phyloP scores from a whole-genome alignment of 495 filamentous ascomycete species.

The Amorphotheca resinae region DNA sequence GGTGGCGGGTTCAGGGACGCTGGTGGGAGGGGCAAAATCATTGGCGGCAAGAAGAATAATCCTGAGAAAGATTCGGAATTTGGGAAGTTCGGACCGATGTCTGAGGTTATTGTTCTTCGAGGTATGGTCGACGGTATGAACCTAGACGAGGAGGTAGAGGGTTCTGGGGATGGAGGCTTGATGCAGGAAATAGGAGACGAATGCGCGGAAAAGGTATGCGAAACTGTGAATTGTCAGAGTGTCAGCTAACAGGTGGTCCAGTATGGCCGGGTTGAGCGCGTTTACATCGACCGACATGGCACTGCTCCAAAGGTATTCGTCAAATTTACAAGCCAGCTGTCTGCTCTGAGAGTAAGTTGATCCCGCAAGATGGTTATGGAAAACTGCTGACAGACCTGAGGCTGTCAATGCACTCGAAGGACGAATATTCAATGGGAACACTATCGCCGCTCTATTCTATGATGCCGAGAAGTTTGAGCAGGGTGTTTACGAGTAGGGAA shows the following conservation, averaged over 20 bases:
- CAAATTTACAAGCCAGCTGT: conserved; percentile 71
- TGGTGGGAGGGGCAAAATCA: conserved; percentile 64
- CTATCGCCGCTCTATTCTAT: conserved; percentile 66
- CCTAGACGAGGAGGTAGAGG: conserved; percentile 49
- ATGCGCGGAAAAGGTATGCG: conserved; percentile 59
- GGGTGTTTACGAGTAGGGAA: conserved; percentile 43
- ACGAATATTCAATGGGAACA: conserved; percentile 74
- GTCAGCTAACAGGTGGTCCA: conserved; percentile 21
- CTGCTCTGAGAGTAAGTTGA: conserved; percentile 46
- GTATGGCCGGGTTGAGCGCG: conserved; percentile 79
- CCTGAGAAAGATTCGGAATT: conserved; percentile 31
- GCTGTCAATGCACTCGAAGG: conserved; percentile 81
- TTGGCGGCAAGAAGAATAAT: conserved; percentile 50
- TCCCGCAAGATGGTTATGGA: not conserved
- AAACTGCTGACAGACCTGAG: conserved; percentile 6
- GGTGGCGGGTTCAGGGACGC: conserved; percentile 64
- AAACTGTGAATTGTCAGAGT: not conserved
- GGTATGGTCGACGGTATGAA: conserved; percentile 77
- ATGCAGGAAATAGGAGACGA: conserved; percentile 92
- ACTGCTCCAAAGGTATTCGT: conserved; percentile 65
- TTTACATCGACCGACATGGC: conserved; percentile 53
- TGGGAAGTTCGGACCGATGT: conserved; percentile 61
- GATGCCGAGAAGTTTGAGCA: conserved; percentile 68
- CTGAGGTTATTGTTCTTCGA: conserved; percentile 61
- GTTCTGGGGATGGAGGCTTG: conserved; percentile 49